phyloP scores from a whole-genome alignment of 495 filamentous ascomycete species.

The Hypoxylon trugodes region DNA sequence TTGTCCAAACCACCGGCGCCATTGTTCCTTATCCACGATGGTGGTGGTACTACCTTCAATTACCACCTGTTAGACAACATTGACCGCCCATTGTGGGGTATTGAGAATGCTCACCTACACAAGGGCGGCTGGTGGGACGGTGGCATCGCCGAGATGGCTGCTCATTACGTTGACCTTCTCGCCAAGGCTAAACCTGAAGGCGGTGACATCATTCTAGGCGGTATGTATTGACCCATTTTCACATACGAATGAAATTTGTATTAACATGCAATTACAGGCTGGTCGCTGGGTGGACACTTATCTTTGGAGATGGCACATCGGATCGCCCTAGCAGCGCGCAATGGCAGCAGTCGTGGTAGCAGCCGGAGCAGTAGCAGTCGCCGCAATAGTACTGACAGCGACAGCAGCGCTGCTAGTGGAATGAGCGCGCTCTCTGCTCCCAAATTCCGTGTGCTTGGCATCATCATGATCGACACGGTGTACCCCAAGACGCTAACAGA shows the following conservation, averaged over 20 bases:
- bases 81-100: slow-evolving; percentile 46
- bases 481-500: slow-evolving; percentile 39
- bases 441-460: slow-evolving; percentile 46
- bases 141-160: slow-evolving; percentile 46
- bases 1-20: slow-evolving; percentile 32
- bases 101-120: slow-evolving; percentile 47
- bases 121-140: slow-evolving; percentile 44
- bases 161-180: slow-evolving; percentile 40
- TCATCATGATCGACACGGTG: slow-evolving; percentile 57
- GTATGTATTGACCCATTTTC: slow-evolving; percentile 15
- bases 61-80: slow-evolving; percentile 46
- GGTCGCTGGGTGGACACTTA: slow-evolving; percentile 56
- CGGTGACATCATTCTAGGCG: slow-evolving; percentile 43
- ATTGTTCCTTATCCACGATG: slow-evolving; percentile 50
- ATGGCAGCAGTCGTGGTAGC: not conserved
- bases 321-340: slow-evolving; percentile 33
- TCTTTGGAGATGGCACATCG: slow-evolving; percentile 51
- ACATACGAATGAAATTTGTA: not conserved
- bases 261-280: slow-evolving; percentile 44
- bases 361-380: not conserved
- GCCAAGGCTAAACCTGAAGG: slow-evolving; percentile 42
- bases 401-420: slow-evolving; percentile 3
- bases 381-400: not conserved
- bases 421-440: slow-evolving; percentile 19
- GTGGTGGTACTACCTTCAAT: slow-evolving; percentile 48